Evolutionary conservation across 208 protist species (phyloP).

Genomic region (Porcisia hertigi): DNA sequence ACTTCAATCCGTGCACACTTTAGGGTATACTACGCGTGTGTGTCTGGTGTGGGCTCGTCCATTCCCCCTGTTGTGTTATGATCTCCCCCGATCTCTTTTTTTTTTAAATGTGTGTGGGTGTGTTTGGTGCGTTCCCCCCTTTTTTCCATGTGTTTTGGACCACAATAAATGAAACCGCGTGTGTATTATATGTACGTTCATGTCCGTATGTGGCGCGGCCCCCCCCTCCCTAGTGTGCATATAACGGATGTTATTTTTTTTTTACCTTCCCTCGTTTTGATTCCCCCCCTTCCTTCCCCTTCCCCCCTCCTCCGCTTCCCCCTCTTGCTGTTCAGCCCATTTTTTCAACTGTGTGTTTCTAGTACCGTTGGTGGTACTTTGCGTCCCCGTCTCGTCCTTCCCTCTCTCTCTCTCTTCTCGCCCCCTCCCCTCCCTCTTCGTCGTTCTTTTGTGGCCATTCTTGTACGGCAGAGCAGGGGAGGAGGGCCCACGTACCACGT

Average conservation of each 20-base stretch:
- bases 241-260: conserved; percentile 10
- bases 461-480: too few species aligned
- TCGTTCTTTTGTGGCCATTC: background rate
- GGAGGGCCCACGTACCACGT: too few species aligned
- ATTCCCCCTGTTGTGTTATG: too few species aligned
- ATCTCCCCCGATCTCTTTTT: background rate
- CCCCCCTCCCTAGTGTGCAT: background rate
- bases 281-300: background rate
- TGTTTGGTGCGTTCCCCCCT: background rate
- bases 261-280: conserved; percentile 9
- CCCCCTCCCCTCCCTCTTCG: background rate
- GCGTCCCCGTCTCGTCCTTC: background rate
- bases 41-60: too few species aligned
- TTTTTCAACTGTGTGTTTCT: too few species aligned
- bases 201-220: background rate
- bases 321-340: background rate
- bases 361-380: too few species aligned
- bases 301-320: background rate
- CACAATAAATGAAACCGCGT: background rate
- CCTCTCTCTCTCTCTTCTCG: background rate
- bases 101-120: background rate
- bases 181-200: background rate
- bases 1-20: background rate
- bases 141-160: conserved; percentile 14
- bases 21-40: background rate